A percentile compares a stretch with the other conserved stretches of the same genome.
phyloP scores from a whole-genome alignment of 345 rosid genomes.

The Mallotus nudiflorus region DNA sequence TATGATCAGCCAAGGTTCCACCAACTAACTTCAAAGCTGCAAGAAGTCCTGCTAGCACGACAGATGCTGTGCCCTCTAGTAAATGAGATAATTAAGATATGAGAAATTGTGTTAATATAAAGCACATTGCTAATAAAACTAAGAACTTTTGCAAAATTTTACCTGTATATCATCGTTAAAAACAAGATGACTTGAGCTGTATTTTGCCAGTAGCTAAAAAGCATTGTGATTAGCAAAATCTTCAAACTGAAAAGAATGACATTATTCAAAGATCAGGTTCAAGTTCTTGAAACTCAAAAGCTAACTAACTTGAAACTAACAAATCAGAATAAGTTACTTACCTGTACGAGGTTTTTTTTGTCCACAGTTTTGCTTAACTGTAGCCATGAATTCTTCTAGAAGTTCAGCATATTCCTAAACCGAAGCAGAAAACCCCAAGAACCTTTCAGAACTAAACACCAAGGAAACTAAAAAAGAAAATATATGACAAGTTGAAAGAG shows the following conservation, averaged over 20 bases:
- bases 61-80: constrained; percentile 88
- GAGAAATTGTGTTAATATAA: constrained; percentile 1
- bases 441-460: not conserved
- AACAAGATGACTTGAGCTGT: constrained; percentile 77
- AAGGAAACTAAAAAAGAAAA: not conserved
- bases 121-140: not conserved
- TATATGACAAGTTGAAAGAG: not conserved
- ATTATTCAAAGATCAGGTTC: not conserved
- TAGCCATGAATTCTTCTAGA: constrained; percentile 81
- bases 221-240: constrained; percentile 99
- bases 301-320: too few relatives aligned
- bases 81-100: not conserved
- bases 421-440: not conserved
- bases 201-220: constrained; percentile 72
- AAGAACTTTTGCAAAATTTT: not conserved
- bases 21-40: constrained; percentile 72
- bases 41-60: constrained; percentile 85
- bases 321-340: constrained; percentile 12
- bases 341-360: constrained; percentile 90
- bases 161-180: constrained; percentile 99
- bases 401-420: constrained; percentile 75
- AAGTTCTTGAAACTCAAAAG: not conserved
- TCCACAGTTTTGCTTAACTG: constrained; percentile 89
- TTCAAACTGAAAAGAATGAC: constrained; percentile 67
- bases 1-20: constrained; percentile 69